These are phyloP conservation scores for Acanthamoeba sp. DNA, from an alignment of 208 protist genomes.

Conservation along the genomic window DNA sequence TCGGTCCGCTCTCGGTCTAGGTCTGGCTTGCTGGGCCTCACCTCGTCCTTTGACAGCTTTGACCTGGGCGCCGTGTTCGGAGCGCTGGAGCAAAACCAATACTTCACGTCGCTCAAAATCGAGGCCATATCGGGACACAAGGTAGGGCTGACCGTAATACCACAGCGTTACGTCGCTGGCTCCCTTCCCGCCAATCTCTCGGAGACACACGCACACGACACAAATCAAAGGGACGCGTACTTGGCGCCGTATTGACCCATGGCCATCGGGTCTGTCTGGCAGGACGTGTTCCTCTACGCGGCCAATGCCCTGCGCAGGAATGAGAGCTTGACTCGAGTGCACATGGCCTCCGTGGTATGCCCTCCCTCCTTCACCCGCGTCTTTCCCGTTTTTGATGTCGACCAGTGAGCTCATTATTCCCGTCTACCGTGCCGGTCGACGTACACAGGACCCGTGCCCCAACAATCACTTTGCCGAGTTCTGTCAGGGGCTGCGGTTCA, in stretches of 20 bases:
- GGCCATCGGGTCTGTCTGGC: too few relatives aligned
- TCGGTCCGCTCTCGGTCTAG: too few relatives aligned
- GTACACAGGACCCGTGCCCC: conserved; percentile 3
- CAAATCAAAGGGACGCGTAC: too few relatives aligned
- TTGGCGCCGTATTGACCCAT: too few relatives aligned
- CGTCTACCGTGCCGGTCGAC: background rate
- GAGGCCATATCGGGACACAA: background rate
- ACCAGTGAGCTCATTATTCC: too few relatives aligned
- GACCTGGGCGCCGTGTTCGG: background rate
- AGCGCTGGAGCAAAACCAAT: conserved; percentile 13
- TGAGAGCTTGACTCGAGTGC: background rate
- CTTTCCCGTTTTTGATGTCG: too few relatives aligned
- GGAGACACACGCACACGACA: too few relatives aligned
- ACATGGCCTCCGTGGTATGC: background rate
- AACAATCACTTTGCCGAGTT: conserved; percentile 6
- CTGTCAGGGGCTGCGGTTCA: background rate
- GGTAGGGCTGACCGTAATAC: background rate
- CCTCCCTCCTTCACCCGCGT: background rate
- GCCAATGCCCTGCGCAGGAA: conserved; percentile 47
- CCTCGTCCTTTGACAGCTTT: background rate
- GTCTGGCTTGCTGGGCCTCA: too few relatives aligned
- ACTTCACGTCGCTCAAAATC: conserved; percentile 14
- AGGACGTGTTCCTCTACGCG: conserved; percentile 1
- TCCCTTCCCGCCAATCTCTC: too few relatives aligned
- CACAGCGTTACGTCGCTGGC: background rate